Evolutionary conservation across 352 stramenopile species (phyloP), one percentile per base, ranked within the genome.

Genomic region (Hyphochytrium catenoides): DNA sequence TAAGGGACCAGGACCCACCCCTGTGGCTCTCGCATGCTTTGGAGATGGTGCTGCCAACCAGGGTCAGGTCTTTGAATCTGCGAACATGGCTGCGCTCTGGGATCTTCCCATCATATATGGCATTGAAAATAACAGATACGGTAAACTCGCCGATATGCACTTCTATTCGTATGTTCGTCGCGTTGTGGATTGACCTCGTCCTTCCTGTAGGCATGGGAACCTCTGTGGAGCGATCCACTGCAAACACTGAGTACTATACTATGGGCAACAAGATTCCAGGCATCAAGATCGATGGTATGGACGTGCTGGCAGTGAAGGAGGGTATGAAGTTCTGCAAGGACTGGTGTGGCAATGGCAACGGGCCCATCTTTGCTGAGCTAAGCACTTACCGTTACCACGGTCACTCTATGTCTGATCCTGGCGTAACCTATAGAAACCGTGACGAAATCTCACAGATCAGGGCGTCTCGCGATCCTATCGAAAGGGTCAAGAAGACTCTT

Each of bases 51-150:
- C 86, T 6, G 82, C 91, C 42, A 99, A 99, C 73, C 93, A 99
- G 73, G 93, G 93, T 40, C 91, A 99, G 64, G 93, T 98, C 41
- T 91, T 75, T 71, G 78, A 93, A 52, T 71, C 75, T 8, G 71
- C 75, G 36, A 98, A 98, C 63, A 98, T 98, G 88, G 74, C 83
- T 7, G 72, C 66, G 40, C 59, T 98, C 30, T 98, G 90, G 89
- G 94, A 96, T 50, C 61, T 99, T 28, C 93, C 93, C 8, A 75
- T 91, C 48, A 97, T 99, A 51, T 98, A 97, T 54, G 95, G 88
- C 54, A 97, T 97, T 59, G 93, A 99, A 60, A 99, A 99, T 74
- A 99, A 99, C 71, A 85, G 97, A 50, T 99, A 99, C 61, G 92
- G n/a, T n/a, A n/a, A n/a, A n/a, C n/a, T n/a, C n/a, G n/a, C n/a